These are phyloP conservation scores for Eutrema salsugineum DNA, from an alignment of 441 rosid genomes.

Conservation along the genomic window DNA sequence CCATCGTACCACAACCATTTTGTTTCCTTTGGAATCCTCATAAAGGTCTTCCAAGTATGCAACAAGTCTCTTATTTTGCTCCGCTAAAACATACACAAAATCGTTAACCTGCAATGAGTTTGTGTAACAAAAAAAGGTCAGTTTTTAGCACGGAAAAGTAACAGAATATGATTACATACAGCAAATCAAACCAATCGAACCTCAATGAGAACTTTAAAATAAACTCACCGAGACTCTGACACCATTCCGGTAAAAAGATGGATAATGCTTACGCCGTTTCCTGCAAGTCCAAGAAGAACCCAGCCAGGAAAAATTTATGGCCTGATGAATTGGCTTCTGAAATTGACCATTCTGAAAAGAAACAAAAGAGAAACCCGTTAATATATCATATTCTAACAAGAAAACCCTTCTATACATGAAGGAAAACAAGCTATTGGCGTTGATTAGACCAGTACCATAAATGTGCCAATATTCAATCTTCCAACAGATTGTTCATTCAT, in stretches of 20 bases:
- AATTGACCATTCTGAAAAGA: constrained; percentile 30
- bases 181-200: neutral
- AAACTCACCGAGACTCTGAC: constrained; percentile 67
- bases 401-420: neutral
- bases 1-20: constrained; percentile 85
- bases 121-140: neutral
- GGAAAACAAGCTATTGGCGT: too few species aligned
- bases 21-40: constrained; percentile 66
- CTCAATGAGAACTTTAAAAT: neutral
- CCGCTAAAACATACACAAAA: constrained; percentile 75
- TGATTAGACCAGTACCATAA: constrained; percentile 36
- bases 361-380: neutral
- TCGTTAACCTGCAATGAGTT: constrained; percentile 50
- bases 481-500: constrained; percentile 25
- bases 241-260: constrained; percentile 55
- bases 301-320: constrained; percentile 50
- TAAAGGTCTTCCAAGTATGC: constrained; percentile 81
- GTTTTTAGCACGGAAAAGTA: neutral
- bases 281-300: constrained; percentile 66
- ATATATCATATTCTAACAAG: neutral
- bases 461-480: constrained; percentile 18
- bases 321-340: constrained; percentile 22
- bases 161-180: neutral
- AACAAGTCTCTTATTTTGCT: constrained; percentile 62
- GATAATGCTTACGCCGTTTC: constrained; percentile 59